Conservation (phyloP, 2,329 filamentous ascomycete genomes). For the Canariomyces notabilis region DNA sequence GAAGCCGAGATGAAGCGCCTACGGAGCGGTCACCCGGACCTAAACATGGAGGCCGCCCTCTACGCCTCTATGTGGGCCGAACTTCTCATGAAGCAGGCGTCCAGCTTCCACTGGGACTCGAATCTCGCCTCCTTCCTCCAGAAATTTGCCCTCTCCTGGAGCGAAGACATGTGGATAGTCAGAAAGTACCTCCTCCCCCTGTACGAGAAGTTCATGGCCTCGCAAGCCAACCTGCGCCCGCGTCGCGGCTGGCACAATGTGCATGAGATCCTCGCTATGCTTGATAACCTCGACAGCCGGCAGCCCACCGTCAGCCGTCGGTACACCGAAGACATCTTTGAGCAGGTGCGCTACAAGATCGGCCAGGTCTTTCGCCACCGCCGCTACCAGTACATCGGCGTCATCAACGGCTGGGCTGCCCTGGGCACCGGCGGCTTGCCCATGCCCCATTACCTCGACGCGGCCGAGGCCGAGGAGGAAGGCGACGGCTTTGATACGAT, state of each 20-base stretch:
- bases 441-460: slow-evolving; percentile 25
- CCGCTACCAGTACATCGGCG: slow-evolving; percentile 71
- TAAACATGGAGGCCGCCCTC: slow-evolving; percentile 53
- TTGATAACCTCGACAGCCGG: slow-evolving; percentile 42
- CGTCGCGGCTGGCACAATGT: slow-evolving; percentile 32
- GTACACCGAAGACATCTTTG: slow-evolving; percentile 32
- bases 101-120: slow-evolving; percentile 51
- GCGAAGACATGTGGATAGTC: slow-evolving; percentile 68
- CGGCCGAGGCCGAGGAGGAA: slow-evolving; percentile 43
- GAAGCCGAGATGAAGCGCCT: slow-evolving; percentile 35
- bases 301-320: slow-evolving; percentile 32
- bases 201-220: slow-evolving; percentile 41
- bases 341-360: slow-evolving; percentile 57
- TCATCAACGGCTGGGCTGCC: slow-evolving; percentile 83
- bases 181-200: slow-evolving; percentile 63
- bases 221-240: slow-evolving; percentile 26
- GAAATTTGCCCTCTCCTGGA: slow-evolving; percentile 59
- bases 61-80: slow-evolving; percentile 72
- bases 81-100: slow-evolving; percentile 48
- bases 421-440: slow-evolving; percentile 26
- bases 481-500: slow-evolving; percentile 36
- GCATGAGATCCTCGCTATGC: slow-evolving; percentile 34
- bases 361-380: slow-evolving; percentile 82
- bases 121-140: slow-evolving; percentile 61
- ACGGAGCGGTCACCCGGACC: slow-evolving; percentile 48